phyloP scores from a whole-genome alignment of 257 asterid genomes.

The Dorcoceras hygrometricum region DNA sequence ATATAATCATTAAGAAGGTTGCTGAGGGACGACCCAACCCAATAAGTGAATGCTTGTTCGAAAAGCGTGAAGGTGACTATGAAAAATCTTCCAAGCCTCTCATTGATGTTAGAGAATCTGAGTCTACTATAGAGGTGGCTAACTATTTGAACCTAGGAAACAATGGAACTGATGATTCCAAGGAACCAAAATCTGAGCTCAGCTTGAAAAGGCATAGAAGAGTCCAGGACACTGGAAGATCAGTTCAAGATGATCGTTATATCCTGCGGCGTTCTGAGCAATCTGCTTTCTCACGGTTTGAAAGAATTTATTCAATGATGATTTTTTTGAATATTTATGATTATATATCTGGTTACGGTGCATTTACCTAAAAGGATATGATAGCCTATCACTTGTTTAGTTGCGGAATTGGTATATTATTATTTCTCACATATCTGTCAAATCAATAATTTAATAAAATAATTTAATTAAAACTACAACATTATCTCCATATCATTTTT shows the following conservation, averaged over 20 bases:
- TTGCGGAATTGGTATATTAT: no score
- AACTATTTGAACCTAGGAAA: slow-evolving; percentile 34
- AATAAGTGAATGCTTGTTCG: slow-evolving; percentile 28
- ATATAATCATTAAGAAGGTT: slow-evolving; percentile 23
- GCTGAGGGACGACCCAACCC: slow-evolving; percentile 30
- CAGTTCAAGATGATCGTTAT: slow-evolving; percentile 50
- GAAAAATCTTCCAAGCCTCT: slow-evolving; percentile 27
- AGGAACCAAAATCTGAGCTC: slow-evolving; percentile 43
- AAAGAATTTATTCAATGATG: slow-evolving; percentile 13
- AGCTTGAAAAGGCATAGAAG: slow-evolving; percentile 68
- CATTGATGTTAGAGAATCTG: slow-evolving; percentile 36
- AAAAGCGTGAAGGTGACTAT: slow-evolving; percentile 22
- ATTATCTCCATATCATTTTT: no score
- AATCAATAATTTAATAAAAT: no score
- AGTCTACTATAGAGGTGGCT: slow-evolving; percentile 40
- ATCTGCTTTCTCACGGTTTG: slow-evolving; percentile 88
- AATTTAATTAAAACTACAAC: no score
- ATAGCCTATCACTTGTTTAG: no score
- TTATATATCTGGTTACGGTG: slow-evolving; percentile 16
- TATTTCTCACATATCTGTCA: no score
- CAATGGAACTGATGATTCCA: slow-evolving; percentile 31
- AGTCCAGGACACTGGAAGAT: slow-evolving; percentile 39
- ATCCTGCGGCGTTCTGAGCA: slow-evolving; percentile 66
- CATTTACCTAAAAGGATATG: no score
- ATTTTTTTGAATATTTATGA: slow-evolving; percentile 4